Percentiles rank a stretch among this genome's conserved stretches.
These are phyloP conservation scores for Cryptosporidium parvum DNA, from an alignment of 169 alveolate genomes.

Conservation along the genomic window DNA sequence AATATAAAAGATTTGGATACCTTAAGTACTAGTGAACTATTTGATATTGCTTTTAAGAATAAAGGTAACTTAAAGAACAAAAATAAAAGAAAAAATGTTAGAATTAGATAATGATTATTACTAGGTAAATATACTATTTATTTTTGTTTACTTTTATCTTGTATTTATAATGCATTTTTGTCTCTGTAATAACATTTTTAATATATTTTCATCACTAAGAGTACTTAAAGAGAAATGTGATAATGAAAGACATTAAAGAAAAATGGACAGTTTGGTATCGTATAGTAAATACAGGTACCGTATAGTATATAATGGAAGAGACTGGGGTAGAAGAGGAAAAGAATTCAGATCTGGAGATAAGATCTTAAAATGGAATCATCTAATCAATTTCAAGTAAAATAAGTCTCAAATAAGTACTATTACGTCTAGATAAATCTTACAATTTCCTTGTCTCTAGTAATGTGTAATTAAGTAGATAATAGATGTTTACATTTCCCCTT, in stretches of 20 bases:
- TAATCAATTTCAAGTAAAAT: background rate
- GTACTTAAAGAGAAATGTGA: too few relatives aligned
- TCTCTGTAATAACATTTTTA: too few relatives aligned
- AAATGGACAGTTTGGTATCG: too few relatives aligned
- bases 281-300: too few relatives aligned
- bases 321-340: too few relatives aligned
- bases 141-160: too few relatives aligned
- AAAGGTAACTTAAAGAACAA: conserved; percentile 23
- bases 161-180: too few relatives aligned
- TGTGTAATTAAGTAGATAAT: background rate
- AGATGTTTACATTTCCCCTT: background rate
- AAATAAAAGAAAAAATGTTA: background rate
- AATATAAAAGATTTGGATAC: conserved; percentile 2
- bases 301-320: too few relatives aligned
- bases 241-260: too few relatives aligned
- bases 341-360: background rate
- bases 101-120: background rate
- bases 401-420: conserved; percentile 1
- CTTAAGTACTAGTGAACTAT: conserved; percentile 34
- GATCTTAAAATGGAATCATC: background rate
- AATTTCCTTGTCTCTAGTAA: background rate
- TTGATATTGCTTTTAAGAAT: conserved; percentile 58
- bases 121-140: too few relatives aligned
- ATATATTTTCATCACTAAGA: too few relatives aligned
- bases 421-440: background rate